Conservation (phyloP, 768 basidiomycete genomes). For the Pleurotus tuber-regium region DNA sequence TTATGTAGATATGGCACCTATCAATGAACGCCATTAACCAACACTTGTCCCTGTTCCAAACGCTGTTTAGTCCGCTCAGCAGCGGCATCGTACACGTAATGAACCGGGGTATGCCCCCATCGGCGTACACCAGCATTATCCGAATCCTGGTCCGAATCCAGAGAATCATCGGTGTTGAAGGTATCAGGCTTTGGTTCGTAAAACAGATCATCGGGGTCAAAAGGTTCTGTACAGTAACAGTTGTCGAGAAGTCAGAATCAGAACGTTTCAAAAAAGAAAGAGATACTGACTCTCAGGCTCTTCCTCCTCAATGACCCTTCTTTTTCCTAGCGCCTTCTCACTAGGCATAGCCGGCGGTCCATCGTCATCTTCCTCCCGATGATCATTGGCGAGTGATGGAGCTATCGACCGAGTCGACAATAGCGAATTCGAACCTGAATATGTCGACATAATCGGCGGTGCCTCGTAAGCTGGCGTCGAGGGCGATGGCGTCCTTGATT, state of each 20-base stretch:
- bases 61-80: conserved; percentile 74
- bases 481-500: conserved; percentile 74
- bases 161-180: conserved; percentile 25
- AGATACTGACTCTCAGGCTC: conserved; percentile 42
- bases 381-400: conserved; percentile 16
- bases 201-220: conserved; percentile 58
- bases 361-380: conserved; percentile 30
- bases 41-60: conserved; percentile 40
- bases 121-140: conserved; percentile 48
- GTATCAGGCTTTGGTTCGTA: conserved; percentile 37
- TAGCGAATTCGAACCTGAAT: conserved; percentile 14
- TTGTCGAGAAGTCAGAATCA: conserved; percentile 2
- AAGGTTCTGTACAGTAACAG: conserved; percentile 34
- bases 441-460: background rate
- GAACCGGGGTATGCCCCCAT: conserved; percentile 47
- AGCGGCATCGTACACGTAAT: conserved; percentile 91
- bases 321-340: conserved; percentile 87
- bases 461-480: conserved; percentile 33
- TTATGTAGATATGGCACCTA: too few relatives aligned
- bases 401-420: conserved; percentile 11
- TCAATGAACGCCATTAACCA: conserved; percentile 49
- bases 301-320: conserved; percentile 56
- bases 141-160: conserved; percentile 34
- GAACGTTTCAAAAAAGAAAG: background rate
- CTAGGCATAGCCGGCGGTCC: conserved; percentile 60